Evolutionary conservation across 2,329 filamentous ascomycete genomes (phyloP).

Genomic region (Aspergillus alliaceus): DNA sequence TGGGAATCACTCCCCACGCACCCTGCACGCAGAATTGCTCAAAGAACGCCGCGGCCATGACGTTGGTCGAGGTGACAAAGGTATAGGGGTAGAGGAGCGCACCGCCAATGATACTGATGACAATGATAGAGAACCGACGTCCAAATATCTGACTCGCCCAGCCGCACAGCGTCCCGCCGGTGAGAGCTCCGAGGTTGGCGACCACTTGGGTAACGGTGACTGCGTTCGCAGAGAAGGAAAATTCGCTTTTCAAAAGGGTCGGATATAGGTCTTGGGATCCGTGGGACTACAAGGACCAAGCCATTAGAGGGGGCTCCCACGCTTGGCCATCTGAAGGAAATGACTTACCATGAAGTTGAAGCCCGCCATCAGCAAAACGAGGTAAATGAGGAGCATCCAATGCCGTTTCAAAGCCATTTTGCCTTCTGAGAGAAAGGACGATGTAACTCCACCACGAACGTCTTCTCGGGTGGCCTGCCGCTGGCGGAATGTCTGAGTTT

Average conservation of each 20-base stretch:
- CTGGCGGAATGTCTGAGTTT: constrained; percentile 71
- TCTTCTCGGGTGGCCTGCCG: constrained; percentile 64
- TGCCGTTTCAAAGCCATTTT: constrained; percentile 76
- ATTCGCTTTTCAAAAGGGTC: constrained; percentile 60
- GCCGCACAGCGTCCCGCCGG: constrained; percentile 66
- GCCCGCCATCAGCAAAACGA: constrained; percentile 83
- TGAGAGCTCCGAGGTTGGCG: constrained; percentile 69
- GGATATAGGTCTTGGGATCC: constrained; percentile 68
- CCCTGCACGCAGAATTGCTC: constrained; percentile 78
- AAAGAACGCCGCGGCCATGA: constrained; percentile 83
- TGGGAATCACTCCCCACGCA: constrained; percentile 73
- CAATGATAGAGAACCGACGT: constrained; percentile 67
- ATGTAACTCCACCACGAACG: constrained; percentile 57
- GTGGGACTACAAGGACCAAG: constrained; percentile 54
- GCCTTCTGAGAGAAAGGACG: constrained; percentile 72
- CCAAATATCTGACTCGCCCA: constrained; percentile 70
- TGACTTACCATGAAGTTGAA: constrained; percentile 77
- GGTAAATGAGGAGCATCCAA: constrained; percentile 77
- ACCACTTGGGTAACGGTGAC: constrained; percentile 72
- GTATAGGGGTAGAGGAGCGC: constrained; percentile 82
- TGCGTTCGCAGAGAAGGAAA: constrained; percentile 54
- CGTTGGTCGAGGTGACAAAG: constrained; percentile 59
- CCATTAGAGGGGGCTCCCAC: background rate
- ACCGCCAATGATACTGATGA: constrained; percentile 65
- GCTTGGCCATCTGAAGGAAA: background rate